Percentiles rank a stretch among this genome's conserved stretches.
Conservation (phyloP, 1,284 basidiomycete species). For the Boletus mariae region DNA sequence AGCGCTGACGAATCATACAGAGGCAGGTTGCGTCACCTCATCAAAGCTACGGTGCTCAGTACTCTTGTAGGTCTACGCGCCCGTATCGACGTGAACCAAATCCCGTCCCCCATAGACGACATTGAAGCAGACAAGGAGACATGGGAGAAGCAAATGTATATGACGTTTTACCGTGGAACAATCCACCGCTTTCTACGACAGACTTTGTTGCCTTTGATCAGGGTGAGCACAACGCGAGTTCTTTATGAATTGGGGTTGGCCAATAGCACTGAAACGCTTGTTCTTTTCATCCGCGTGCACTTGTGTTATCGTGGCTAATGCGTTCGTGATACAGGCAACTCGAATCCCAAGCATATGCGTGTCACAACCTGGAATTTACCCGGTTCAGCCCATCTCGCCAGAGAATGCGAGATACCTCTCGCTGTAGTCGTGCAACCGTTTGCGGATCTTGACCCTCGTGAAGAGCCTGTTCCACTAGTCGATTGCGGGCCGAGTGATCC, state of each 20-base stretch:
- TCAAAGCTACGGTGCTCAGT: slow-evolving; percentile 2
- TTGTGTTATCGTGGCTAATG: slow-evolving; percentile 9
- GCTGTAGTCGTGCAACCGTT: slow-evolving; percentile 90
- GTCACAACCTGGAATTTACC: slow-evolving; percentile 90
- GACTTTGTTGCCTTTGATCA: slow-evolving; percentile 92
- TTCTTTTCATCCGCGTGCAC: background rate
- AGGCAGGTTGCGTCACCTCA: slow-evolving; percentile 37
- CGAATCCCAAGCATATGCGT: slow-evolving; percentile 81
- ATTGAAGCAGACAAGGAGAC: slow-evolving; percentile 81
- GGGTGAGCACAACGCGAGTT: slow-evolving; percentile 50
- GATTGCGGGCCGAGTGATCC: slow-evolving; percentile 70
- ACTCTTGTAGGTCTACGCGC: slow-evolving; percentile 61
- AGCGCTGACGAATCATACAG: slow-evolving; percentile 67
- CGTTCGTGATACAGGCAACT: slow-evolving; percentile 50
- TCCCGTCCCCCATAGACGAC: slow-evolving; percentile 86
- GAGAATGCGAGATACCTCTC: slow-evolving; percentile 82
- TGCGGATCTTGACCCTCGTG: slow-evolving; percentile 76
- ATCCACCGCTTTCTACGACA: slow-evolving; percentile 82
- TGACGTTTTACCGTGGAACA: slow-evolving; percentile 73
- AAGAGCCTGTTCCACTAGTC: slow-evolving; percentile 80
- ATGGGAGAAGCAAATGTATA: slow-evolving; percentile 78
- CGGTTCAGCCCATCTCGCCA: slow-evolving; percentile 74
- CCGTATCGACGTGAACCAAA: slow-evolving; percentile 86
- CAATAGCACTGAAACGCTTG: background rate
- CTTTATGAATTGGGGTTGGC: background rate